Percentiles rank a stretch among this genome's conserved stretches.
These are phyloP conservation scores for Hypoxylon sp. DNA, from an alignment of 2,329 filamentous ascomycete species.

Conservation along the genomic window DNA sequence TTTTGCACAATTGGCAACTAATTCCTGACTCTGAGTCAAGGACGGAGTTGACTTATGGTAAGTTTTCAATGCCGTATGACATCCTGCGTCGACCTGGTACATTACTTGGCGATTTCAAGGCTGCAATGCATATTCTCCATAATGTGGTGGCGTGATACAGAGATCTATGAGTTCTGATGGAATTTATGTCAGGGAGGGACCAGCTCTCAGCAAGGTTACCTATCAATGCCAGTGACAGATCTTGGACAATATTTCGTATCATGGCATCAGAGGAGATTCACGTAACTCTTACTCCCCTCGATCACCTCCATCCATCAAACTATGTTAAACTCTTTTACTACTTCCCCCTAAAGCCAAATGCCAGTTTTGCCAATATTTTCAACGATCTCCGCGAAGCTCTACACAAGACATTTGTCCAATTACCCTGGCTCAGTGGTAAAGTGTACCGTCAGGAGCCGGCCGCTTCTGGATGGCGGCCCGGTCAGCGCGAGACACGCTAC, in stretches of 20 bases:
- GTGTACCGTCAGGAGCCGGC: constrained; percentile 10
- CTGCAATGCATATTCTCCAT: no score
- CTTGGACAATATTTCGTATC: neutral
- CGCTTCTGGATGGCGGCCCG: constrained; percentile 38
- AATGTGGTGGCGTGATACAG: neutral
- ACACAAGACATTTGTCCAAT: constrained; percentile 22
- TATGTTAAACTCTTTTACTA: constrained; percentile 2
- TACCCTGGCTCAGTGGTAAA: constrained; percentile 44
- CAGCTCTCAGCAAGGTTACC: neutral
- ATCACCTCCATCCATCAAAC: neutral
- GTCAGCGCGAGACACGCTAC: constrained; percentile 45
- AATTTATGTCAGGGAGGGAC: neutral
- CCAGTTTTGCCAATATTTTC: neutral
- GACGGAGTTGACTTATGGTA: neutral
- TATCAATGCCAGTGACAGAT: neutral
- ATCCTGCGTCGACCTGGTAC: neutral
- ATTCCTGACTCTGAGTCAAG: neutral
- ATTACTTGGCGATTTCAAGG: neutral
- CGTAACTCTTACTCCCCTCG: constrained; percentile 1
- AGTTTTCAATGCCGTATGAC: neutral
- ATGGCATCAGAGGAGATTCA: neutral
- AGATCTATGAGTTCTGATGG: neutral
- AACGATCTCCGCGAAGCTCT: constrained; percentile 21
- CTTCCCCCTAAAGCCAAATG: neutral
- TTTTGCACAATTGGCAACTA: neutral